Base-by-base conservation (phyloP, 805 yeast species). In the Hanseniaspora mollemarum region DNA sequence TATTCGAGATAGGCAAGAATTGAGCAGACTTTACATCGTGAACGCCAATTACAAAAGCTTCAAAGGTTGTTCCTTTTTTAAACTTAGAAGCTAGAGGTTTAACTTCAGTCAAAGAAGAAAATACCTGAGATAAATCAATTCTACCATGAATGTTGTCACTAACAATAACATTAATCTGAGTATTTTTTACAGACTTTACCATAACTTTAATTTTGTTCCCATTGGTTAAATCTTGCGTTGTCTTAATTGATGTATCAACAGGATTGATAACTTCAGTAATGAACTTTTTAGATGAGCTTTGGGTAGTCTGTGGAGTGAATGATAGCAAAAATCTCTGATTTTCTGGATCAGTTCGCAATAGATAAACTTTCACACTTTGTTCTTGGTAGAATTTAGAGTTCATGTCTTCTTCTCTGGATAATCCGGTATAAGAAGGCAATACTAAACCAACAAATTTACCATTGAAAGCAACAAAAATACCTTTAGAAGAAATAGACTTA, bases 141-240 rank as follows among this genome's bases (percentile, higher is more conserved):
- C 94, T 76, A 35, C 94, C 96, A 58, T 77, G 83, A 54, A 79
- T 70, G 60, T 83, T 80, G 54, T 82, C 92, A 49, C 92, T 87
- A 42, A 87, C 69, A 45, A 74, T 74, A 18, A 88, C 83, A 58
- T 80, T 80, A 57, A 88, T 68, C 66, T 85, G 92, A 5, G 85
- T 77, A 29, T 75, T 77, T 61, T 83, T 84, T 33, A 84, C 73
- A 1, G 80, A 68, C 44, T 73, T 79, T 51, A 88, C 67, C 16
- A 62, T 60, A 36, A 81, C 90, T 54, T 75, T 72, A 8, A 87
- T 79, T 21, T 72, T 53, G 38, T 68, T 74, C 43, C 94, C 95
- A 16, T 80, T 73, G 4, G 67, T 62, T 57, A 67, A 76, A 24
- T 85, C 87, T 35, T 69, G 68, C 38, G 76, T 57, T 3, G 59